phyloP scores from a whole-genome alignment of 208 protist species.

The Wallacemonas rigidus region DNA sequence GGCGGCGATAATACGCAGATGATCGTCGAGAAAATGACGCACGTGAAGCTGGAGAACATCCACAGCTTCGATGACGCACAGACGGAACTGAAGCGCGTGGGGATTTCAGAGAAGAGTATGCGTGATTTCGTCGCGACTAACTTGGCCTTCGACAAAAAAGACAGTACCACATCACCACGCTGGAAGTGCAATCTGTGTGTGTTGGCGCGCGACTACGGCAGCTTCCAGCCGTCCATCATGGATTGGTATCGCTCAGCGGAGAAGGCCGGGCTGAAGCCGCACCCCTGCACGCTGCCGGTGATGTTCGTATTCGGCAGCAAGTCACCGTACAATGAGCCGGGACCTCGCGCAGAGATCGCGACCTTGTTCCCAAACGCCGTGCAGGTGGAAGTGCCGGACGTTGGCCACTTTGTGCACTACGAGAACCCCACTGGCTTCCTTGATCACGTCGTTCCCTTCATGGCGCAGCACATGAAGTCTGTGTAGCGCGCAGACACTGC shows the following conservation, averaged over 20 bases:
- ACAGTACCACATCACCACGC: conserved; percentile 15
- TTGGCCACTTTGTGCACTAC: conserved; percentile 88
- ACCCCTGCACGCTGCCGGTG: conserved; percentile 62
- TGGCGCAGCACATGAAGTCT: conserved; percentile 34
- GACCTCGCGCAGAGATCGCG: conserved; percentile 36
- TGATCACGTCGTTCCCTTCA: conserved; percentile 66
- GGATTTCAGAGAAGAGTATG: conserved; percentile 63
- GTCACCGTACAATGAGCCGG: conserved; percentile 72
- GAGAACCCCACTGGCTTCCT: conserved; percentile 79
- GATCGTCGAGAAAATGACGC: conserved; percentile 62
- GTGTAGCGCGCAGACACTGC: neutral
- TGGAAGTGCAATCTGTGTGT: conserved; percentile 67
- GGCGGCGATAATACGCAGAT: conserved; percentile 18
- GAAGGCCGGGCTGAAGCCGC: conserved; percentile 24
- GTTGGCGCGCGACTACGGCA: conserved; percentile 43
- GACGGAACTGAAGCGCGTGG: conserved; percentile 55
- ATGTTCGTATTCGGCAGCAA: conserved; percentile 86
- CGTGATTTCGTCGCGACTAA: conserved; percentile 83
- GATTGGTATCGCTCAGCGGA: conserved; percentile 34
- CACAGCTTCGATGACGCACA: conserved; percentile 51
- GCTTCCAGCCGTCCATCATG: conserved; percentile 54
- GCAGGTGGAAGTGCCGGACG: conserved; percentile 64
- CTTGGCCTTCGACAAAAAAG: conserved; percentile 34
- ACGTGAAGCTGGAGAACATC: conserved; percentile 47
- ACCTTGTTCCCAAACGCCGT: conserved; percentile 62